phyloP scores from a whole-genome alignment of 257 asterid genomes.

The Striga asiatica region DNA sequence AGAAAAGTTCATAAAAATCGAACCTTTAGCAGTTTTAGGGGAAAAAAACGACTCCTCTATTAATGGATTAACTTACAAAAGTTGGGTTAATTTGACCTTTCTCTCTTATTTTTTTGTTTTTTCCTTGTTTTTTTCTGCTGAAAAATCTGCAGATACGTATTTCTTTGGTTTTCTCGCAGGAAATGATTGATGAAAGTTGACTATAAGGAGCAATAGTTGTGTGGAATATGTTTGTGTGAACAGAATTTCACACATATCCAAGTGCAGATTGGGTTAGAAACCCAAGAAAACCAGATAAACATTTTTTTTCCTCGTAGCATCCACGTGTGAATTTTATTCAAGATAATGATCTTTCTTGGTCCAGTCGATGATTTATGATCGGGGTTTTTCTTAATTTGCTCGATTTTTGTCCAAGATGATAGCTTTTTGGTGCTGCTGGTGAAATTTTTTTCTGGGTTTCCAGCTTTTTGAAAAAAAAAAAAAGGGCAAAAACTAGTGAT shows the following conservation, averaged over 20 bases:
- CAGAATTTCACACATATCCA: no score
- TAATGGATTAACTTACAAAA: neutral
- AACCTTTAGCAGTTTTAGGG: no score
- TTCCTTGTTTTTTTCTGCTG: neutral
- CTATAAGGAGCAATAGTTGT: constrained; percentile 6
- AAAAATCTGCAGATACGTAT: constrained; percentile 2
- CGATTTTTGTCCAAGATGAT: constrained; percentile 8
- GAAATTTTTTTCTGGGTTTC: neutral
- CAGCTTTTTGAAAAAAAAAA: neutral
- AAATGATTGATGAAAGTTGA: constrained; percentile 25
- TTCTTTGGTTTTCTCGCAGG: neutral
- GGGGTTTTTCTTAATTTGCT: constrained; percentile 15
- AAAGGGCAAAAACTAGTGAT: neutral
- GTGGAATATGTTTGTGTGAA: constrained; percentile 17
- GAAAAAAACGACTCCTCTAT: neutral
- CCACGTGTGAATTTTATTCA: neutral
- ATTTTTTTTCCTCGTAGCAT: neutral
- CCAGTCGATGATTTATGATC: constrained; percentile 18
- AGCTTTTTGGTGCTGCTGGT: constrained; percentile 14
- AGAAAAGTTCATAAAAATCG: no score
- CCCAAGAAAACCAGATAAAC: neutral
- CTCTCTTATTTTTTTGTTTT: no score
- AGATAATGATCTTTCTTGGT: neutral
- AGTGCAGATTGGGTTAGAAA: no score
- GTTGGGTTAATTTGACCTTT: constrained; percentile 21